Evolutionary conservation across 2,329 filamentous ascomycete genomes (phyloP), one percentile per base, ranked within the genome.

Genomic region (Diaporthe citri): DNA sequence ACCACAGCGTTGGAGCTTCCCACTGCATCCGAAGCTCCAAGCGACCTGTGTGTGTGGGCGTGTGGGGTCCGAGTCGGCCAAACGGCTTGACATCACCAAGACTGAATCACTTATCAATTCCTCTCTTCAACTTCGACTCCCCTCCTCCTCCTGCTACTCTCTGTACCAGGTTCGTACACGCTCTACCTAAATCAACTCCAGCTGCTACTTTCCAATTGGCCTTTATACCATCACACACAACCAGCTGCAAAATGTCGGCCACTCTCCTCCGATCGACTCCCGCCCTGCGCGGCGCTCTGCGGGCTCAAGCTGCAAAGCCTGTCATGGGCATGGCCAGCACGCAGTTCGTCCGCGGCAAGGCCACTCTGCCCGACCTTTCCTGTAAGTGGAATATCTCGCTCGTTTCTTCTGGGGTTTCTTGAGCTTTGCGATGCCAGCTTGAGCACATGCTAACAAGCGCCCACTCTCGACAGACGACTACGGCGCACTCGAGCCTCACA

Each of bases 341-440:
- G 80, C 93, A 90, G 83, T 97, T 97, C 82, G 90, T 93, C 80
- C 93, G 95, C 81, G 92, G 91, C 86, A 98, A 98, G 89, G 96
- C 94, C 71, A 98, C 96, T 56, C 93, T 99, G 56, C 97, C 97
- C 78, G 96, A 98, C 82, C 92, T 98, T n/a, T 79, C 86, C 36
- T 90, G 88, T 90, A 81, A 80, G 87, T 79, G 2, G 25, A n/a
- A n/a, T 10, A 7, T 0, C 17, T 4, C 13, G 17, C 36, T 25
- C 41, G 4, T 25, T 20, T 52, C 15, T 20, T 12, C 2, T 4
- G 2, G 2, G 1, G 20, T 7, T 31, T 17, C 31, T 39, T 3
- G 28, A 25, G 34, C 15, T 5, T 22, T 41, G 13, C 75, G 36
- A 25, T 25, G 8, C 34, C 34, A 13, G 10, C 39, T 9, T 2